Evolutionary conservation across 306 rosid genomes (phyloP).

Genomic region (Cucumis sativus): DNA sequence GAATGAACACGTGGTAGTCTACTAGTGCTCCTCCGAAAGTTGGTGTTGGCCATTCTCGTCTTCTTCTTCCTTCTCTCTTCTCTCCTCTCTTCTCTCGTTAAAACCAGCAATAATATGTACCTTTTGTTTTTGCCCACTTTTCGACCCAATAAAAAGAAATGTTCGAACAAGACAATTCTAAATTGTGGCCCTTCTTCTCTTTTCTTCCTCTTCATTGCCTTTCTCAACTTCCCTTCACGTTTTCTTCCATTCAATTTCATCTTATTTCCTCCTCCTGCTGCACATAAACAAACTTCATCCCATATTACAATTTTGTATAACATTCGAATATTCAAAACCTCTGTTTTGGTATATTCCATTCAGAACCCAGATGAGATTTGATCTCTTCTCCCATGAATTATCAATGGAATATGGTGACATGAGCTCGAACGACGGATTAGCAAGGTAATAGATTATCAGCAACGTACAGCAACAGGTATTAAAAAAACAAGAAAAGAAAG

Average conservation of each 20-base stretch:
- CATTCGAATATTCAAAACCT: not conserved
- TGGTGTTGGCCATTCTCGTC: not conserved
- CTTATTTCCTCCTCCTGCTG: not conserved
- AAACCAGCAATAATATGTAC: conserved; percentile 1
- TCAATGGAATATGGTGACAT: not conserved
- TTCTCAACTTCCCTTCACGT: not conserved
- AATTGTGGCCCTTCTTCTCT: not conserved
- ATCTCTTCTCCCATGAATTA: not conserved
- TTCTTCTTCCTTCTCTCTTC: not conserved
- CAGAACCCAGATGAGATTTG: not conserved
- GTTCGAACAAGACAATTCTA: not conserved
- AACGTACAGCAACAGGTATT: not conserved
- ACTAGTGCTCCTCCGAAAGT: not conserved
- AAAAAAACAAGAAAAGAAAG: not conserved
- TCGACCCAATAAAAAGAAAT: not conserved
- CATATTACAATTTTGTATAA: not conserved
- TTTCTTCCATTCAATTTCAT: not conserved
- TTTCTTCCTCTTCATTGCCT: not conserved
- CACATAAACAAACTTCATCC: not conserved
- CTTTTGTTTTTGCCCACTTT: not conserved
- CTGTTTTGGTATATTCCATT: not conserved
- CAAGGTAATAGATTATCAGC: not conserved
- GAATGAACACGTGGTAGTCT: not conserved
- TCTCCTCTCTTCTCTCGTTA: not conserved
- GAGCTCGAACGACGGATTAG: not conserved